Conservation (phyloP, 176 grass and related monocot species). For the Miscanthus lutarioriparius region DNA sequence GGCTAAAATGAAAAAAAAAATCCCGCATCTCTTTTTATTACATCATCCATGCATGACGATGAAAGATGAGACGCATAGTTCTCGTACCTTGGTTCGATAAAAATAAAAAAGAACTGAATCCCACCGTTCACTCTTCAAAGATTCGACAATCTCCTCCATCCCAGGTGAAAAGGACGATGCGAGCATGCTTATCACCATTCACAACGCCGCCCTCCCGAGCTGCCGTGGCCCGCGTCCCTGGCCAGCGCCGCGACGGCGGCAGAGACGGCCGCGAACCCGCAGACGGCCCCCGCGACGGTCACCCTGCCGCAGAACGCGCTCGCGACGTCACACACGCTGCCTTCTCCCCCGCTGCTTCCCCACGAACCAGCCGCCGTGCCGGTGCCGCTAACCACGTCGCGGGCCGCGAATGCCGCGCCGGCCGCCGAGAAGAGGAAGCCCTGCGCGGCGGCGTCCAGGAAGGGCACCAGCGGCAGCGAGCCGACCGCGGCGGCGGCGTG, state of each 20-base stretch:
- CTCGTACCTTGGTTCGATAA: no score
- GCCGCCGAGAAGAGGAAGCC: constrained; percentile 37
- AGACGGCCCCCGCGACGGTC: neutral
- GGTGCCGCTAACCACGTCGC: neutral
- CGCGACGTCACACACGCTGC: neutral
- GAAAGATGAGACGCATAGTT: no score
- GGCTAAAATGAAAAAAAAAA: no score
- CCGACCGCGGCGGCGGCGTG: neutral
- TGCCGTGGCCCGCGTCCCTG: neutral
- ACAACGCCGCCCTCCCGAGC: neutral
- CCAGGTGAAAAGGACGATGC: no score
- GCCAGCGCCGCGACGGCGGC: constrained; percentile 4
- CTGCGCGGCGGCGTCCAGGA: constrained; percentile 31
- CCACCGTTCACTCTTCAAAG: no score
- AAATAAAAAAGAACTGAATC: no score
- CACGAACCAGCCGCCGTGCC: no score
- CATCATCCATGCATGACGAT: no score
- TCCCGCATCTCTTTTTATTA: no score
- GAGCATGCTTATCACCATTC: neutral
- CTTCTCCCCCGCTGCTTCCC: neutral
- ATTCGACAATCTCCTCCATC: no score
- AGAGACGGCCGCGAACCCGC: constrained; percentile 11
- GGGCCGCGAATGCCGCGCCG: constrained; percentile 27
- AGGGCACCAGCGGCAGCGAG: neutral
- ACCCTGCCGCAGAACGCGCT: constrained; percentile 4